Base-by-base conservation (phyloP, 257 asterid species). In the Scutellaria barbata region DNA sequence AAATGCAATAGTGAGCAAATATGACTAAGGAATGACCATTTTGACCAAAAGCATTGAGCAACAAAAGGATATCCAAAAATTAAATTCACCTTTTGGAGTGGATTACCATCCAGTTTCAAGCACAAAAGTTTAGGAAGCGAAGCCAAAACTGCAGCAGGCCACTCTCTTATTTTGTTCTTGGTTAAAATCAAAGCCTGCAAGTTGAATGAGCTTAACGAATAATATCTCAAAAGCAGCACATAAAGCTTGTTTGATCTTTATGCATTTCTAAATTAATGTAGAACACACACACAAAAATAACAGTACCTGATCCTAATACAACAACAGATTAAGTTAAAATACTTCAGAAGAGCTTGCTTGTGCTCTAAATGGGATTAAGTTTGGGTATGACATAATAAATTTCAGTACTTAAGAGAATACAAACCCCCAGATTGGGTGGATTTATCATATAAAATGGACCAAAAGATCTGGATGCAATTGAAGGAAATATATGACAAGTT, bases 101-200 rank as follows among this genome's bases (percentile, higher is more conserved):
- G 92, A 81, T 94, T 94, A 42, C 83, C 86, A 81, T 94, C 99
- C 78, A 94, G 87, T 83, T 91, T 91, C 82, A 94, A 83, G 90
- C 93, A 91, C 74, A 91, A 45, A 74, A 94, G 96, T 73, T 82
- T 92, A 46, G 87, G 86, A 71, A 94, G 87, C 30, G 88, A 79
- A 70, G 82, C 78, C 81, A 94, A 81, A 75, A 89, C 76, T 30
- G 80, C 82, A 77, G 92, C 73, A 72, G 97, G 99, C 96, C 99
- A 91, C 76, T 83, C 92, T 78, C 79, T 84, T 35, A 94, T 91
- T 90, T 85, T 94, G 89, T 94, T 94, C 87, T 87, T 88, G 63
- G 99, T 89, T 82, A 94, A 78, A 79, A 89, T 80, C 73, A 94
- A 79, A 22, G 83, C 81, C 99, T 94, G 89, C 84, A 79, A 39